Evolutionary conservation across 1,284 basidiomycete genomes (phyloP).

Genomic region (Apiotrichum montevideense): DNA sequence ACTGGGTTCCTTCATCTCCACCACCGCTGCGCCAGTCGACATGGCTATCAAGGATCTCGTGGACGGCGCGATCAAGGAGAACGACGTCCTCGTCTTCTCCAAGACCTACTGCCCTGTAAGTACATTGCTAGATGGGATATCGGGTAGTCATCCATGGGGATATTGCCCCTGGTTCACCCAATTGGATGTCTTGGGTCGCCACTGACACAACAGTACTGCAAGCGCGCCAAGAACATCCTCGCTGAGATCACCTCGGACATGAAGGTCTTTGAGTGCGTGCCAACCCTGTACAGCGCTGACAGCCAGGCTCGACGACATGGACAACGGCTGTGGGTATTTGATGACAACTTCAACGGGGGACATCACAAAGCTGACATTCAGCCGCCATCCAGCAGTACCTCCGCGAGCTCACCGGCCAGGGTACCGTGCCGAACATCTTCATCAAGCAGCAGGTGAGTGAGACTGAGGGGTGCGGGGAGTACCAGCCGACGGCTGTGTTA

Average conservation of each 20-base stretch:
- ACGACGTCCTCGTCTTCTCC: slow-evolving; percentile 44
- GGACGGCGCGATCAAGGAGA: slow-evolving; percentile 40
- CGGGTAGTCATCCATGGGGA: too few relatives aligned
- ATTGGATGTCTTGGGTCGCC: not conserved
- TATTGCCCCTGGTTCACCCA: too few relatives aligned
- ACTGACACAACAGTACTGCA: slow-evolving; percentile 36
- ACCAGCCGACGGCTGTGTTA: too few relatives aligned
- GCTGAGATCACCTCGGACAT: slow-evolving; percentile 28
- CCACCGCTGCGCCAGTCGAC: slow-evolving; percentile 22
- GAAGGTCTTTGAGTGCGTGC: slow-evolving; percentile 39
- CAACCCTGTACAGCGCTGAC: slow-evolving; percentile 3
- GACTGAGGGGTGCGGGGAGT: not conserved
- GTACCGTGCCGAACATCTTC: slow-evolving; percentile 46
- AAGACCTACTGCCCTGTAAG: slow-evolving; percentile 47
- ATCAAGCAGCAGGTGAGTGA: slow-evolving; percentile 29
- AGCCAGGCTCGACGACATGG: slow-evolving; percentile 40
- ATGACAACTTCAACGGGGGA: not conserved
- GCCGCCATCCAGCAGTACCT: slow-evolving; percentile 46
- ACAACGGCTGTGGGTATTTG: slow-evolving; percentile 37
- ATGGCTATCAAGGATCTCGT: slow-evolving; percentile 39
- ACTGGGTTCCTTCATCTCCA: slow-evolving; percentile 42
- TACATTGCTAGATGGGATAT: slow-evolving; percentile 1
- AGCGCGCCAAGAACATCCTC: slow-evolving; percentile 37
- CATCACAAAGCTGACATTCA: slow-evolving; percentile 9
- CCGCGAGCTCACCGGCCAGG: slow-evolving; percentile 38